These are phyloP conservation scores for Penicillium sp. DNA, from an alignment of 2,329 filamentous ascomycete species.

Conservation along the genomic window DNA sequence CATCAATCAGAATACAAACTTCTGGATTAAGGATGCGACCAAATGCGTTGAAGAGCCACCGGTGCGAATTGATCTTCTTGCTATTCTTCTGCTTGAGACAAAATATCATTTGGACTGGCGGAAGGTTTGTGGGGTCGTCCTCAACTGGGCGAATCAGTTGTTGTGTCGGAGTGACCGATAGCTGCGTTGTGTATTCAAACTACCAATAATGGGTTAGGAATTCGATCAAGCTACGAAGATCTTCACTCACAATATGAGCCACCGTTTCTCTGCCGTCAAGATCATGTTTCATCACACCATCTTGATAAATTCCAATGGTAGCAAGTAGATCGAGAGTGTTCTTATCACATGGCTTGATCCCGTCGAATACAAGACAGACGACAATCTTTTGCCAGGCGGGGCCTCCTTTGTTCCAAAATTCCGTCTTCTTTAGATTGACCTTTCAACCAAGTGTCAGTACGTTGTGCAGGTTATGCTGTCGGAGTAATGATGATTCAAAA, in stretches of 20 bases:
- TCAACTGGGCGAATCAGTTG: conserved; percentile 88
- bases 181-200: conserved; percentile 96
- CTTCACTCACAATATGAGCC: conserved; percentile 69
- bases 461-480: too few relatives aligned
- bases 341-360: conserved; percentile 95
- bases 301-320: conserved; percentile 90
- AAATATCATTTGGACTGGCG: conserved; percentile 97
- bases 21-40: conserved; percentile 93
- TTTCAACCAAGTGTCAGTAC: not conserved
- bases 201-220: conserved; percentile 23
- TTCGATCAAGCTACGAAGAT: not conserved
- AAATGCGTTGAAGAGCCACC: conserved; percentile 97
- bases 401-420: conserved; percentile 97
- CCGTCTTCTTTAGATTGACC: conserved; percentile 91
- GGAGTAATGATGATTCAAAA: too few relatives aligned
- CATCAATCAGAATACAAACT: conserved; percentile 89
- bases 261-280: conserved; percentile 93
- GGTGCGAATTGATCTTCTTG: conserved; percentile 98
- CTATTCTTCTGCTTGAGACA: conserved; percentile 96
- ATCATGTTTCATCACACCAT: conserved; percentile 95
- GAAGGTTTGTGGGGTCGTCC: conserved; percentile 77
- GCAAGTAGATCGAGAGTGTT: conserved; percentile 86
- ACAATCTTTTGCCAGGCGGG: conserved; percentile 99
- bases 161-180: conserved; percentile 91
- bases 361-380: conserved; percentile 91